Base-by-base conservation (phyloP, 2,329 filamentous ascomycete species). In the Pyrenochaeta sp. region DNA sequence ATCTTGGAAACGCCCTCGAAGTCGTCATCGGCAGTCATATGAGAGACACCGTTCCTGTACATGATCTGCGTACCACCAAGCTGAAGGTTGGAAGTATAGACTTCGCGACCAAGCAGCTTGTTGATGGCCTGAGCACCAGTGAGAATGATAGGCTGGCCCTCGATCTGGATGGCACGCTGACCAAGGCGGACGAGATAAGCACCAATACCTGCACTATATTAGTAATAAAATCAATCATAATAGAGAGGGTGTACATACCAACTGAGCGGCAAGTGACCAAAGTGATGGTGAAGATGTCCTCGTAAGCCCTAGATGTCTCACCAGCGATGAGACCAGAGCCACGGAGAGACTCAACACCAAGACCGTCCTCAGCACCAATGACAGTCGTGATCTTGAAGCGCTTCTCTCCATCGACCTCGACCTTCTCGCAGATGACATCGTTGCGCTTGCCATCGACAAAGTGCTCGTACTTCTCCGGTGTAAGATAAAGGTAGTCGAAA, bases 21-120 rank as follows among this genome's bases (percentile, higher is more conserved):
- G 77, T 99, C 94, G 67, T 99, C 93, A 61, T 88, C 89, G 65
- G 94, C 94, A 59, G 93, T 96, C 89, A 97, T 93, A 80, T 99
- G 94, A 15, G 94, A 97, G 28, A 99, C 94, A 84, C 94, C 94
- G 72, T 99, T 99, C 78, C 90, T 92, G 85, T 99, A 97, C 94
- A 99, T 99, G 82, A 99, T 99, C 77, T 99, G 94, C n/a, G 94
- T 99, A 63, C 94, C 94, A 85, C 94, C 94, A 56, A 99, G 90
- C 80, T 99, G 94, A 68, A 99, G 77, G 82, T 99, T 99, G 49
- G 94, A 97, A 17, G 94, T 96, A 79, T 99, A 99, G 20, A 99
- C 93, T 75, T 99, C 94, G 61, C 95, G 91, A 66, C 94, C 94
- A 49, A 99, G 85, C 64, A 99, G 81, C 79, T 97, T 99, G 85